Evolutionary conservation across 73 alveolate species (phyloP).

Genomic region (Paramecium caudatum): DNA sequence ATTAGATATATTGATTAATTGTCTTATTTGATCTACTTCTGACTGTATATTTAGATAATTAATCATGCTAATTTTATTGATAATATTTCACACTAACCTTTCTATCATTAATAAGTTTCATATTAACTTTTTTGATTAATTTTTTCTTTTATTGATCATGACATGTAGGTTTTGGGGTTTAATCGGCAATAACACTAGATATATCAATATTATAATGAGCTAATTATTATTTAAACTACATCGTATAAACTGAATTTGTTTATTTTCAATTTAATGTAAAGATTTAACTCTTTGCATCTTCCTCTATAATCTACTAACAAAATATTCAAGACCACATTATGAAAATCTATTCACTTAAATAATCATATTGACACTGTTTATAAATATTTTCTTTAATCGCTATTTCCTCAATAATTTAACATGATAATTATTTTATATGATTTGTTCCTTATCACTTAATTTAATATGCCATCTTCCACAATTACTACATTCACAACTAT

Average conservation of each 20-base stretch:
- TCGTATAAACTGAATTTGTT: not conserved
- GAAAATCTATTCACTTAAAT: not conserved
- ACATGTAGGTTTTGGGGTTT: not conserved
- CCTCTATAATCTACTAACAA: not conserved
- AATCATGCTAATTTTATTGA: not conserved
- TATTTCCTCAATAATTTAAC: not conserved
- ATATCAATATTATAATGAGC: conserved; percentile 43
- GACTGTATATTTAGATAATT: not conserved
- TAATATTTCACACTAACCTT: not conserved
- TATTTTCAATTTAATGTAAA: not conserved
- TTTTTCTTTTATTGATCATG: not conserved
- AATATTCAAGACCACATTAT: conserved; percentile 8
- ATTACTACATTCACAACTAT: conserved; percentile 33
- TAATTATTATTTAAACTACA: not conserved
- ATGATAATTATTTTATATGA: not conserved
- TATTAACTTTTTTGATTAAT: not conserved
- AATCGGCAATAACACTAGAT: not conserved
- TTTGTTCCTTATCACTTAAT: not conserved
- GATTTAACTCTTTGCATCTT: conserved; percentile 4
- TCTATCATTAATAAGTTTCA: not conserved
- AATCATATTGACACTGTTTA: conserved; percentile 11
- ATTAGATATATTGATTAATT: conserved; percentile 14
- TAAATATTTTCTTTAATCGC: conserved; percentile 38
- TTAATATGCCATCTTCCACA: conserved; percentile 51
- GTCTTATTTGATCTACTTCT: conserved; percentile 47